Evolutionary conservation across 2,329 filamentous ascomycete genomes (phyloP), one percentile per base, ranked within the genome.

Genomic region (Colletotrichum graminicola): DNA sequence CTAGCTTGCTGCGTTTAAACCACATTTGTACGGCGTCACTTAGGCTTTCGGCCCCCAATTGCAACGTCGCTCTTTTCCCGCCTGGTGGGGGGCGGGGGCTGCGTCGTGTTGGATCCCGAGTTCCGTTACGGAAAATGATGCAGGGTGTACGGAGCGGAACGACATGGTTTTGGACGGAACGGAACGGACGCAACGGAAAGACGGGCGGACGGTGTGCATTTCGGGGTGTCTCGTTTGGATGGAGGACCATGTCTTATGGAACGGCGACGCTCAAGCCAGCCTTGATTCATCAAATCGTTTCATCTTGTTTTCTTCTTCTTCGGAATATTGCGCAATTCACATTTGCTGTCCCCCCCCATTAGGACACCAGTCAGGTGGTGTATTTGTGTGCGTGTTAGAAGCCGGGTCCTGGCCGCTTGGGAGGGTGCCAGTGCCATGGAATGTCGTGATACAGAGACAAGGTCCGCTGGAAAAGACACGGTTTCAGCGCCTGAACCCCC

Each of bases 31-130:
- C 12, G 32, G 34, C 23, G 3, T 16, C 23, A 10, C 32, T 51
- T 41, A n/a, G n/a, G 18, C 12, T 62, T 62, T 62, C 21, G 60
- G 60, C 60, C 60, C 60, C 60, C 60, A 62, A 62, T 41, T 39
- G 60, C 12, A 62, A 62, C 45, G 59, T 62, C 45, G 11, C 21
- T 23, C 7, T 60, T 14, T 32, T 45, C 11, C 10, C 18, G 18
- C 34, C 23, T 23, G 34, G 43, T 5, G 5, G 14, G 39, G 39
- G 5, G 29, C 29, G 39, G 39, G 39, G 32, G n/a, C 26, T 21
- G 45, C 10, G 56, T 62, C 34, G 60, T 62, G 23, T 49, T 52
- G 14, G 12, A n/a, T 41, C 45, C 45, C 60, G 60, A 41, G 60
- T 52, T 62, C 60, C 34, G 60, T 57, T 36, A 29, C 45, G 45